Evolutionary conservation across 2,329 filamentous ascomycete genomes (phyloP).

Genomic region (Thielaviopsis punctulata): DNA sequence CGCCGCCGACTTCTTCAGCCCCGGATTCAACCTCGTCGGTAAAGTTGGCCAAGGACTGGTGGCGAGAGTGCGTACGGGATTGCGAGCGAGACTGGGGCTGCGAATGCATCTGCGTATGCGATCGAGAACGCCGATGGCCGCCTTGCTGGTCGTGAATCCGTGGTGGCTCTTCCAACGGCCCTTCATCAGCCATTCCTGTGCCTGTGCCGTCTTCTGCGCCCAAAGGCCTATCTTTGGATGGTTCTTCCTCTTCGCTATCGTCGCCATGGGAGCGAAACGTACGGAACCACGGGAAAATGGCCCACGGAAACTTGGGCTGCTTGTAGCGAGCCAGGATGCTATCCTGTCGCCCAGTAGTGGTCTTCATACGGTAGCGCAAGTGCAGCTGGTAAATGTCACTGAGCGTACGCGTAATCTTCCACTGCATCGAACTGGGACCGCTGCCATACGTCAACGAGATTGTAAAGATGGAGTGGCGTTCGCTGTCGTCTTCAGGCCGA

Average conservation of each 20-base stretch:
- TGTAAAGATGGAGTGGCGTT: conserved; percentile 69
- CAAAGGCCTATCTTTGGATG: conserved; percentile 12
- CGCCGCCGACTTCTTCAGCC: conserved; percentile 17
- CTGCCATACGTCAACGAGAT: conserved; percentile 94
- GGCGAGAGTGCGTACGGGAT: conserved; percentile 1
- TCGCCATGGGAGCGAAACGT: conserved; percentile 66
- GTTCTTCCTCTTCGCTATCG: conserved; percentile 59
- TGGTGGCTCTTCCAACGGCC: conserved; percentile 17
- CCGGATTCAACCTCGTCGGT: conserved; percentile 30
- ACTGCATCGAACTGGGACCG: conserved; percentile 89
- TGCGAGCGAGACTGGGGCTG: background rate
- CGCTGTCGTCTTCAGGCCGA: conserved; percentile 43
- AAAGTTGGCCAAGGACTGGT: conserved; percentile 15
- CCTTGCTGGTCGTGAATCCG: conserved; percentile 8
- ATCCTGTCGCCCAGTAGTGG: conserved; percentile 36
- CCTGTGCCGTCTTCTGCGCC: background rate
- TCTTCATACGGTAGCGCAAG: conserved; percentile 77
- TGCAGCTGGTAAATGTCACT: conserved; percentile 86
- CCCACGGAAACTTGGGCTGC: conserved; percentile 78
- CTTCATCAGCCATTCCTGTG: conserved; percentile 18
- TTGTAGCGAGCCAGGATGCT: conserved; percentile 38
- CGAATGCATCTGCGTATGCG: background rate
- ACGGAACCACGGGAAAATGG: conserved; percentile 77
- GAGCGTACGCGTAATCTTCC: conserved; percentile 76
- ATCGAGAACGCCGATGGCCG: too few species aligned